phyloP scores from a whole-genome alignment of 352 stramenopile genomes.

The Phytophthora megakarya region DNA sequence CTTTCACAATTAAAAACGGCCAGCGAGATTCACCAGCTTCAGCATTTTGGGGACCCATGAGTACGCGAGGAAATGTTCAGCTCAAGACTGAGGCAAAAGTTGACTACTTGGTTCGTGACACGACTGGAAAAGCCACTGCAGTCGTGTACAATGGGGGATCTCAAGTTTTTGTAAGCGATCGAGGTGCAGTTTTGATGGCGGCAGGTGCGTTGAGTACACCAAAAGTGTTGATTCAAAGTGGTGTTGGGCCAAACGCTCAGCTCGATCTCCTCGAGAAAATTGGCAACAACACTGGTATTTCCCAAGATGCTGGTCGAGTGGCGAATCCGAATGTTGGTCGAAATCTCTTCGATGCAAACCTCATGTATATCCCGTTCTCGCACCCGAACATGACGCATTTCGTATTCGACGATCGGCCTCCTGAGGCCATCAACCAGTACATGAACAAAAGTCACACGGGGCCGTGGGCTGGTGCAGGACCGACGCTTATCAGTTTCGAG shows the following conservation, averaged over 20 bases:
- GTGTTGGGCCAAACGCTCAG: constrained; percentile 62
- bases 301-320: constrained; percentile 35
- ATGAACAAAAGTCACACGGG: constrained; percentile 43
- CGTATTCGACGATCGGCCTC: constrained; percentile 32
- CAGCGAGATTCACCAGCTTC: constrained; percentile 58
- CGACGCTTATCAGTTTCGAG: constrained; percentile 65
- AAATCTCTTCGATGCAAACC: constrained; percentile 57
- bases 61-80: constrained; percentile 48
- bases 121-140: constrained; percentile 37
- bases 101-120: constrained; percentile 48
- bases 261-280: constrained; percentile 44
- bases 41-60: constrained; percentile 51
- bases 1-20: constrained; percentile 57
- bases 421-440: constrained; percentile 53
- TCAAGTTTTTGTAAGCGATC: constrained; percentile 35
- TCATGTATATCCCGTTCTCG: constrained; percentile 50
- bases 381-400: constrained; percentile 57
- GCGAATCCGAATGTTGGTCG: constrained; percentile 65
- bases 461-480: constrained; percentile 45
- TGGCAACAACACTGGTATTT: constrained; percentile 42
- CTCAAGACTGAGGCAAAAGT: constrained; percentile 51
- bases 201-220: constrained; percentile 70
- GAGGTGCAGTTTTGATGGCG: constrained; percentile 70
- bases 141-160: constrained; percentile 51
- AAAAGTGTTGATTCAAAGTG: constrained; percentile 80